These are phyloP conservation scores for Epichloe baconii DNA, from an alignment of 2,329 filamentous ascomycete species.

Conservation along the genomic window DNA sequence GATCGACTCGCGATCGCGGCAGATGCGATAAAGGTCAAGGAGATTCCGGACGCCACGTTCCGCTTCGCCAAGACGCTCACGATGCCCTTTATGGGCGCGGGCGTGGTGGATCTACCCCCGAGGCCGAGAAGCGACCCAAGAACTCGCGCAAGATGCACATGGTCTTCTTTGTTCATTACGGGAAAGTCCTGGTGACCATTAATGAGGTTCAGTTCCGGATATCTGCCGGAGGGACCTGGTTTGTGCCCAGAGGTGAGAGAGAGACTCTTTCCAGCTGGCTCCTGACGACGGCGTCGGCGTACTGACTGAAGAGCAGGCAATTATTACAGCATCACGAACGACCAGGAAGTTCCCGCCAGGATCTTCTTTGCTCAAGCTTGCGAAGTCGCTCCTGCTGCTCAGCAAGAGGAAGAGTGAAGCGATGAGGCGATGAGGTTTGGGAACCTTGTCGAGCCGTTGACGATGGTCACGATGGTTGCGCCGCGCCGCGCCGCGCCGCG, in stretches of 20 bases:
- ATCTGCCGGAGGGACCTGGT: conserved; percentile 78
- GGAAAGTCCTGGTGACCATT: conserved; percentile 68
- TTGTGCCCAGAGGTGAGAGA: conserved; percentile 78
- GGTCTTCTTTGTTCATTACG: conserved; percentile 82
- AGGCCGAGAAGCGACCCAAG: conserved; percentile 75
- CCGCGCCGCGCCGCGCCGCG: too few species aligned
- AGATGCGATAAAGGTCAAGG: conserved; percentile 41
- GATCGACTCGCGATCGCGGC: conserved; percentile 45
- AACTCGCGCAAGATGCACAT: conserved; percentile 95
- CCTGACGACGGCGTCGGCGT: background rate
- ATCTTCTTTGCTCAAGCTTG: conserved; percentile 91
- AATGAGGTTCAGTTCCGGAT: conserved; percentile 68
- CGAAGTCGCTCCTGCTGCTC: conserved; percentile 27
- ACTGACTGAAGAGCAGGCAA: conserved; percentile 50
- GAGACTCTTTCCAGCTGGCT: conserved; percentile 16
- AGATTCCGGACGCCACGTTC: conserved; percentile 58
- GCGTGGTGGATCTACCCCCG: conserved; percentile 81
- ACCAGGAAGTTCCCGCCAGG: conserved; percentile 55
- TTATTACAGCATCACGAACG: conserved; percentile 82
- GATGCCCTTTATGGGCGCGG: conserved; percentile 75
- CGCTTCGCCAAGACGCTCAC: conserved; percentile 80
- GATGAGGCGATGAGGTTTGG: background rate
- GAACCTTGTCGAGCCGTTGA: background rate
- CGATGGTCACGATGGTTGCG: background rate
- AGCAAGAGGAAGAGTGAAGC: background rate